A percentile compares a stretch with the other conserved stretches of the same genome.
These are phyloP conservation scores for Heracleum sosnowskyi DNA, from an alignment of 129 eudicot species.

Conservation along the genomic window DNA sequence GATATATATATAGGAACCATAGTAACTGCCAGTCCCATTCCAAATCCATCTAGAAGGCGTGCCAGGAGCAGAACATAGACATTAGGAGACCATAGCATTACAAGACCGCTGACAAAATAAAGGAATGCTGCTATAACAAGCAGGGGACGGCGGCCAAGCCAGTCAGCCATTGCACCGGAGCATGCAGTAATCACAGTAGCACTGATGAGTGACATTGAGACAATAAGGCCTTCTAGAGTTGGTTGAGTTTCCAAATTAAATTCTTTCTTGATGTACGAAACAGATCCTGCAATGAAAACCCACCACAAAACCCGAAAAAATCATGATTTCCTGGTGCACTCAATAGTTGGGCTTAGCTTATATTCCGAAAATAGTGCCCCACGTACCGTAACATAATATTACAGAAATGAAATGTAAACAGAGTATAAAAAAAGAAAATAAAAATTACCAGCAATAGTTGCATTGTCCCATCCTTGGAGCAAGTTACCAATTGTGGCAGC, in stretches of 20 bases:
- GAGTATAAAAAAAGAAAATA: neutral
- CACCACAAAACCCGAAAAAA: neutral
- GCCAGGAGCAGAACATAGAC: conserved; percentile 10
- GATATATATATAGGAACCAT: neutral
- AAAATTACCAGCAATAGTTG: neutral
- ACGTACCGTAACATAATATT: neutral
- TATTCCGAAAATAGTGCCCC: neutral
- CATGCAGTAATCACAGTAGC: neutral
- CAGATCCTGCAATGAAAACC: neutral
- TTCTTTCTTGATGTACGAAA: neutral
- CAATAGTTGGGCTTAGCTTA: neutral
- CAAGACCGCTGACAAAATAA: neutral
- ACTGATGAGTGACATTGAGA: conserved; percentile 2
- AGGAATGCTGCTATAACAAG: neutral
- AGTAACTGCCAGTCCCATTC: conserved; percentile 2
- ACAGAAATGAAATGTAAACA: neutral
- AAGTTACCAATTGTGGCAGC: neutral
- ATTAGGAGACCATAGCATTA: conserved; percentile 7
- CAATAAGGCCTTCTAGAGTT: neutral
- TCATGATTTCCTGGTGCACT: neutral
- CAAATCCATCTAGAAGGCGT: conserved; percentile 1
- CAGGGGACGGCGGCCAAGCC: conserved; percentile 3
- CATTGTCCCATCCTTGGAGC: conserved; percentile 6
- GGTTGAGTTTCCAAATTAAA: conserved; percentile 5
- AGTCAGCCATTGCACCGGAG: neutral